A percentile compares a stretch with the other conserved stretches of the same genome.
Evolutionary conservation across 129 eudicot genomes (phyloP).

Genomic region (Chrysanthemum lavandulifolium): DNA sequence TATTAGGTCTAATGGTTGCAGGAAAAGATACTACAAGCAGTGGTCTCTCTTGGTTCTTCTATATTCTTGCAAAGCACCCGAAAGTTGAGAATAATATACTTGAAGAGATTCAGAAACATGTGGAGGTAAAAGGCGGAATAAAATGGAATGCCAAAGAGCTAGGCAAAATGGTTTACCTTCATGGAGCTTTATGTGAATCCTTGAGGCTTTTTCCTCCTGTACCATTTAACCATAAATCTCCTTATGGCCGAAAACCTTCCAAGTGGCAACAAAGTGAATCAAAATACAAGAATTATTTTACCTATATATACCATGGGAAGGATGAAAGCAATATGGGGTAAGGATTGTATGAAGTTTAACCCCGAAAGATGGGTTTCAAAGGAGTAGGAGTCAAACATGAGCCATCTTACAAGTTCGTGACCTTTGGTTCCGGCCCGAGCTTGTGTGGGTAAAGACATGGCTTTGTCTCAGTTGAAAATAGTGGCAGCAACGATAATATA

Average conservation of each 20-base stretch:
- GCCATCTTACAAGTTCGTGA: not conserved
- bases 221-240: conserved; percentile 29
- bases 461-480: conserved; percentile 38
- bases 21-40: conserved; percentile 41
- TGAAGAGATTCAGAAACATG: conserved; percentile 10
- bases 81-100: conserved; percentile 24
- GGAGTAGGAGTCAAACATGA: conserved; percentile 27
- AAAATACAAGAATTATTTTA: conserved; percentile 21
- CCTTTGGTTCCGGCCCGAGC: conserved; percentile 44
- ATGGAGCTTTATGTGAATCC: conserved; percentile 33
- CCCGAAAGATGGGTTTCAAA: conserved; percentile 47
- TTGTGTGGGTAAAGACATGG: conserved; percentile 43
- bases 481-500: conserved; percentile 39
- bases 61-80: conserved; percentile 33
- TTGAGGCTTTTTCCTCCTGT: conserved; percentile 38
- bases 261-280: conserved; percentile 36
- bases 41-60: conserved; percentile 40
- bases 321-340: conserved; percentile 43
- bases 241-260: conserved; percentile 35
- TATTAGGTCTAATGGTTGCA: conserved; percentile 32
- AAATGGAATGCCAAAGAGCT: conserved; percentile 11
- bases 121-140: not conserved
- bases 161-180: conserved; percentile 33
- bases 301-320: conserved; percentile 45
- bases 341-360: conserved; percentile 42